Conservation (phyloP, 2,329 filamentous ascomycete genomes). For the Alternaria ventricosa region DNA sequence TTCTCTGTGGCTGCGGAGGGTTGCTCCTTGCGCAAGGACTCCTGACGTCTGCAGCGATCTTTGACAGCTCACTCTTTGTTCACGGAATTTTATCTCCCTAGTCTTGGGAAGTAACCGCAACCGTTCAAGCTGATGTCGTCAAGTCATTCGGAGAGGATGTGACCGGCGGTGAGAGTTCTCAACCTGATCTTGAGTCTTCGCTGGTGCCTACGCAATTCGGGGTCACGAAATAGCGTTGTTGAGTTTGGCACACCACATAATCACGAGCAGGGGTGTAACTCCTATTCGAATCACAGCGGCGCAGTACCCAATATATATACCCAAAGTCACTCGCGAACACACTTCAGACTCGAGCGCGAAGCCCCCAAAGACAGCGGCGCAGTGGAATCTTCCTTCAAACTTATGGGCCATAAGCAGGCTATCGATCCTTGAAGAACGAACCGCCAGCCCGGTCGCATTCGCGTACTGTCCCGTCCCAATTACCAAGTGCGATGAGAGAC, state of each 20-base stretch:
- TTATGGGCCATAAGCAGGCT: neutral
- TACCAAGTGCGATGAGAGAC: neutral
- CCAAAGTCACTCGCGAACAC: neutral
- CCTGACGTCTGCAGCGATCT: neutral
- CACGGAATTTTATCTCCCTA: neutral
- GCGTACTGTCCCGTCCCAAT: neutral
- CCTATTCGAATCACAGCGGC: neutral
- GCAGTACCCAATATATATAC: neutral
- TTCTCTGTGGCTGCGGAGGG: neutral
- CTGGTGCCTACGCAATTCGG: neutral
- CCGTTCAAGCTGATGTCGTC: neutral
- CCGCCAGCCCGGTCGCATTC: neutral
- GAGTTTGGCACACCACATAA: neutral
- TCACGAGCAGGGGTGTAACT: neutral
- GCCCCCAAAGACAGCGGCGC: neutral
- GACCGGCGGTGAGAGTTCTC: neutral
- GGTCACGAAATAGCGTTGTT: neutral
- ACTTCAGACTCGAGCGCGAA: neutral
- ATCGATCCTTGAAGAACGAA: neutral
- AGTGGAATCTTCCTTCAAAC: neutral
- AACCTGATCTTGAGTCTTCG: neutral
- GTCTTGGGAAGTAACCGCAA: neutral
- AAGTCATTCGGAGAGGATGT: neutral
- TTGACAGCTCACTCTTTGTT: neutral
- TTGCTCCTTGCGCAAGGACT: neutral